Evolutionary conservation across 768 basidiomycete species (phyloP), one percentile per base, ranked within the genome.

Genomic region (Imleria badia): DNA sequence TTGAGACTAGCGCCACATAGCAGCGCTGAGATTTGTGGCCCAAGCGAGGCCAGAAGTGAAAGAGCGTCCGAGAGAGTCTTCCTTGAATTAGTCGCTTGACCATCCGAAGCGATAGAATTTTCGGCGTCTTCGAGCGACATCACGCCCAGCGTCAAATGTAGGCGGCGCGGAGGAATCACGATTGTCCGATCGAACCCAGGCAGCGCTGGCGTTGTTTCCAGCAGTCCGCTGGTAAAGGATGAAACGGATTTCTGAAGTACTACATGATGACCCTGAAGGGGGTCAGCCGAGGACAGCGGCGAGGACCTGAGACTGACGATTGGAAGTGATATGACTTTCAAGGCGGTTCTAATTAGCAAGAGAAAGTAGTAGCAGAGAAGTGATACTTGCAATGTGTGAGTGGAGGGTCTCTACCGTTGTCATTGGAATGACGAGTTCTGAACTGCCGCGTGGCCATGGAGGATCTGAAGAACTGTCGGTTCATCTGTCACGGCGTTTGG

Each of bases 91-190:
- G 12, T 41, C 19, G 33, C 23, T 19, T 35, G 56, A 31, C 45
- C 46, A 26, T 47, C 55, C 5, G 14, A 39, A 6, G 13, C 9
- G 13, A 17, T 6, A 1, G 53, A 44, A 23, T n/a, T 10, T 31
- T 42, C 45, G 1, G 72, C 62, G 17, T 65, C 59, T 8, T 69
- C 66, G 33, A 90, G 81, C 0, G 79, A 71, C 85, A 91, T 86
- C 1, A 89, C 87, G 1, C 88, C 89, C 3, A 91, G 71, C 1
- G 89, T 91, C 52, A 91, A 69, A 67, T 91, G 89, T 40, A 90
- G 69, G n/a, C 87, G 68, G 11, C 78, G 75, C 0, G 77, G 69
- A 9, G 74, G 74, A 51, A 89, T 77, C 49, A 87, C 67, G 59
- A 91, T 81, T 3, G 79, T 75, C 10, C 61, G 63, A 67, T 91